Conservation (phyloP, 257 asterid genomes). For the Ehretia macrophylla region DNA sequence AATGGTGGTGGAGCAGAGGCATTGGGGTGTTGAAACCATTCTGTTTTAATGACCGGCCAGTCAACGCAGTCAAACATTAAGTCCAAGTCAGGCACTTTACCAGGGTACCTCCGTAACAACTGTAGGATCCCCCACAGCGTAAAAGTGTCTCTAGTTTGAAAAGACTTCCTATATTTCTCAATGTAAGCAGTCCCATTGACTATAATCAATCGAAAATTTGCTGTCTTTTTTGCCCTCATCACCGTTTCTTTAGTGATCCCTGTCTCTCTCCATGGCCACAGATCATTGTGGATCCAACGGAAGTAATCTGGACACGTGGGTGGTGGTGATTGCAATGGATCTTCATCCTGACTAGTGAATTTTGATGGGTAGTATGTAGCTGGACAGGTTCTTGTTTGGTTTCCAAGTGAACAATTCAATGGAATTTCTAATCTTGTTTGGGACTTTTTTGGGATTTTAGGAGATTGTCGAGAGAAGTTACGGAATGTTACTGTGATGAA, state of each 20-base stretch:
- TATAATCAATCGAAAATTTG: slow-evolving; percentile 32
- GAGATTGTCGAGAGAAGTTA: background rate
- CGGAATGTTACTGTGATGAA: slow-evolving; percentile 15
- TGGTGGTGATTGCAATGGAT: slow-evolving; percentile 2
- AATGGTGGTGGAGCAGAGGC: slow-evolving; percentile 32
- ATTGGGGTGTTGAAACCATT: slow-evolving; percentile 1
- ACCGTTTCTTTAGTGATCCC: slow-evolving; percentile 37
- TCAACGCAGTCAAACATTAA: slow-evolving; percentile 41
- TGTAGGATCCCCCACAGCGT: slow-evolving; percentile 41
- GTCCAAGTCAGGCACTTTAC: slow-evolving; percentile 40
- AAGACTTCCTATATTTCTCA: slow-evolving; percentile 19
- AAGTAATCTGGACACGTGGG: slow-evolving; percentile 36
- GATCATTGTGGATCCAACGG: slow-evolving; percentile 37
- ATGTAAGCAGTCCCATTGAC: slow-evolving; percentile 32
- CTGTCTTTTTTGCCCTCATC: slow-evolving; percentile 23
- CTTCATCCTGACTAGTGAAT: slow-evolving; percentile 1
- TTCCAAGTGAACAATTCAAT: slow-evolving; percentile 30
- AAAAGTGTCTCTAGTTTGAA: slow-evolving; percentile 36
- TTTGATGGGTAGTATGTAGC: slow-evolving; percentile 36
- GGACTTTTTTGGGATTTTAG: slow-evolving; percentile 11
- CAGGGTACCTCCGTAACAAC: slow-evolving; percentile 35
- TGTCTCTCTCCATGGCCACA: slow-evolving; percentile 44
- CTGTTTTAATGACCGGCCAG: slow-evolving; percentile 31
- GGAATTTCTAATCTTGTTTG: slow-evolving; percentile 22
- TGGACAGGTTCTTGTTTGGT: slow-evolving; percentile 22